phyloP scores from a whole-genome alignment of 2,329 filamentous ascomycete species.

The Fusarium equiseti region DNA sequence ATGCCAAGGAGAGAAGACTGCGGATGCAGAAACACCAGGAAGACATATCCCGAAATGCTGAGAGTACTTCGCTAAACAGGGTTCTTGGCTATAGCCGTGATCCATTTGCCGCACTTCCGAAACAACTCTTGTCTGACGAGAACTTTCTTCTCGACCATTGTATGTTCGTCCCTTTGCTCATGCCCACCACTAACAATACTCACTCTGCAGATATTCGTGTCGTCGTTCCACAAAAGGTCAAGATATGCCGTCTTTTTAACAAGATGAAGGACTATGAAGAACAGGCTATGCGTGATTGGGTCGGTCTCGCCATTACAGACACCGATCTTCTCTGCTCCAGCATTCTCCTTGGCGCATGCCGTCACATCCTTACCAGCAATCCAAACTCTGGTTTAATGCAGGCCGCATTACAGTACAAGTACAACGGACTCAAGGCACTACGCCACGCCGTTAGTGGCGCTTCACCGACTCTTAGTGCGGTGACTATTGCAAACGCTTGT shows the following conservation, averaged over 20 bases:
- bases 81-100: not conserved
- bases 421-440: not conserved
- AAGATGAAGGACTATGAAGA: not conserved
- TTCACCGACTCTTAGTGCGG: too few species aligned
- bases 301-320: slow-evolving; percentile 13
- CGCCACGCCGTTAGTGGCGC: too few species aligned
- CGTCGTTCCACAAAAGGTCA: not conserved
- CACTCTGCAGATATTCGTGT: not conserved
- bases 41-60: not conserved
- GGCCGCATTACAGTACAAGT: not conserved
- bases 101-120: not conserved
- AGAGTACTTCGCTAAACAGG: not conserved
- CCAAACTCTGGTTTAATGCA: not conserved
- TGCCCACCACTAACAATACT: not conserved
- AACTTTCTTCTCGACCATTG: slow-evolving; percentile 10
- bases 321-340: slow-evolving; percentile 5
- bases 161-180: not conserved
- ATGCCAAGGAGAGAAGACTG: slow-evolving; percentile 8
- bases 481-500: too few species aligned
- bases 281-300: slow-evolving; percentile 8
- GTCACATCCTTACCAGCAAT: not conserved
- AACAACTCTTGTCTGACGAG: slow-evolving; percentile 4
- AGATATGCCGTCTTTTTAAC: not conserved
- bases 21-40: slow-evolving; percentile 2
- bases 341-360: slow-evolving; percentile 11